Evolutionary conservation across 108 stramenopile species (phyloP), one percentile per base, ranked within the genome.

Genomic region (Cylindrotheca fusiformis): DNA sequence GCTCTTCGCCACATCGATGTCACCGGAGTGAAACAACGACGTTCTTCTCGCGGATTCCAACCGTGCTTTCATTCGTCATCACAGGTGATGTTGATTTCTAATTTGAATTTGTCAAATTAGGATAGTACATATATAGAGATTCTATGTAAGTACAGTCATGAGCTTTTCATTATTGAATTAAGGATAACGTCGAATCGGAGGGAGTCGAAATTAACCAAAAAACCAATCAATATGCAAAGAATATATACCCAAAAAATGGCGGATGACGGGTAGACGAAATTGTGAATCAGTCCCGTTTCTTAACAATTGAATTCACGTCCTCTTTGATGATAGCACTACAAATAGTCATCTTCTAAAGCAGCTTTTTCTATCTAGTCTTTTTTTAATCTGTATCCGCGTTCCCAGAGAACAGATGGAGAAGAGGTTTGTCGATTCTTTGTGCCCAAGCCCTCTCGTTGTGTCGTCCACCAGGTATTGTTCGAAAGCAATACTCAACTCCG

Each of bases 381-480:
- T n/a, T n/a, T n/a, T n/a, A n/a, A n/a, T n/a, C n/a, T n/a, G n/a
- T n/a, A n/a, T n/a, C n/a, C n/a, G n/a, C n/a, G n/a, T n/a, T n/a
- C n/a, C 36, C 36, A 10, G 36, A 6, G 14, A 80, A 82, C 36
- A 85, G 55, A 55, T 79, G 67, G 32, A 77, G 31, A 23, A 86
- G 41, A 30, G 85, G 85, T 22, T 49, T 32, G 56, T 83, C 74
- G 55, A 88, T 84, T 20, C 87, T 69, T 47, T 75, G 60, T 27
- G 87, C 65, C 87, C 87, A 88, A 6, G 72, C 83, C 30, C 86
- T 59, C 58, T 87, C 86, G 75, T 87, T 87, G 45, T 87, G 86
- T 18, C 86, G 63, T 17, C 73, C 83, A 29, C 86, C 86, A n/a
- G 86, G 81, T 58, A 68, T 74, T 48, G 60, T 62, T 53, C 77